phyloP scores from a whole-genome alignment of 2,329 filamentous ascomycete genomes.

The Alternaria consortialis region DNA sequence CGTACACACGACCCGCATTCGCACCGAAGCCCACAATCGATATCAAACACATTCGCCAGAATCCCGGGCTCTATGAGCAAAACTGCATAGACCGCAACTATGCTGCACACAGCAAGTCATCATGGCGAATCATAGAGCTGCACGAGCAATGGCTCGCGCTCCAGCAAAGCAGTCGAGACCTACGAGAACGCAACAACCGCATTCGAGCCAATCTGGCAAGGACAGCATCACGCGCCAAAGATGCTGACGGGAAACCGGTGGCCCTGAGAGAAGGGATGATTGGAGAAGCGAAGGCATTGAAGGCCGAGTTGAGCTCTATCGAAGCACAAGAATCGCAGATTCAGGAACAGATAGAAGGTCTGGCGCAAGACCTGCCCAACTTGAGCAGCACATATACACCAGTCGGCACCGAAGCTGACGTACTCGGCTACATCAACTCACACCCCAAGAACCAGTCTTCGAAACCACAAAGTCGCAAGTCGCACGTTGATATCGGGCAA shows the following conservation, averaged over 20 bases:
- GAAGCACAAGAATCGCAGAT: slow-evolving; percentile 70
- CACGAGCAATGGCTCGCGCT: slow-evolving; percentile 58
- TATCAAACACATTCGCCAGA: slow-evolving; percentile 88
- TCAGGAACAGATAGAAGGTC: slow-evolving; percentile 71
- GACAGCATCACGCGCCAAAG: slow-evolving; percentile 39
- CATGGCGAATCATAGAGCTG: slow-evolving; percentile 62
- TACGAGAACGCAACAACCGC: slow-evolving; percentile 73
- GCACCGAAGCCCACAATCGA: slow-evolving; percentile 84
- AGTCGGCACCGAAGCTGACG: slow-evolving; percentile 68
- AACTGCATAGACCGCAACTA: slow-evolving; percentile 92
- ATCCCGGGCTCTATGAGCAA: slow-evolving; percentile 79
- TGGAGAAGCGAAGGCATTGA: slow-evolving; percentile 70
- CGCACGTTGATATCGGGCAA: slow-evolving; percentile 85
- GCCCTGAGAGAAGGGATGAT: slow-evolving; percentile 63
- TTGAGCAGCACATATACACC: slow-evolving; percentile 82
- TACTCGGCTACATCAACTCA: slow-evolving; percentile 83
- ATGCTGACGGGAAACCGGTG: slow-evolving; percentile 46
- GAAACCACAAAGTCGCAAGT: slow-evolving; percentile 65
- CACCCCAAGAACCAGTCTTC: slow-evolving; percentile 58
- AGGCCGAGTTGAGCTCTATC: slow-evolving; percentile 67
- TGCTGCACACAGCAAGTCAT: slow-evolving; percentile 60
- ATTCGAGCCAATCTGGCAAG: slow-evolving; percentile 65
- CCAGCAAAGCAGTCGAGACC: slow-evolving; percentile 66
- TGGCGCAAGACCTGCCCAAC: slow-evolving; percentile 86
- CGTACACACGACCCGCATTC: slow-evolving; percentile 67